Percentiles rank a stretch among this genome's conserved stretches.
phyloP scores from a whole-genome alignment of 179 eudicot genomes.

The Silene vulgaris region DNA sequence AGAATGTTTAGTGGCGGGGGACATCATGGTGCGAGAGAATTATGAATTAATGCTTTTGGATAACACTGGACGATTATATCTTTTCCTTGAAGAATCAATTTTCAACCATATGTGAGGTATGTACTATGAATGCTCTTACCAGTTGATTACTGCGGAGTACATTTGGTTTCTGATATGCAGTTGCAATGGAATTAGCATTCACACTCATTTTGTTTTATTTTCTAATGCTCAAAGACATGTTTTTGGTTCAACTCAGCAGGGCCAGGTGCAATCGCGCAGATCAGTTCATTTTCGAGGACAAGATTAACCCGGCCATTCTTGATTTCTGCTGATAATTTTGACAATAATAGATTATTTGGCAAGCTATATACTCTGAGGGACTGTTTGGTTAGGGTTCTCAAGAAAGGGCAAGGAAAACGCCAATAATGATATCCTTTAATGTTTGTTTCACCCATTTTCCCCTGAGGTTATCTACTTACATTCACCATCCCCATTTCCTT shows the following conservation, averaged over 20 bases:
- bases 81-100: not conserved
- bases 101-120: slow-evolving; percentile 17
- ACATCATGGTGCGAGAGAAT: not conserved
- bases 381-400: not conserved
- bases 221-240: not conserved
- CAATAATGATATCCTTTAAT: too few species aligned
- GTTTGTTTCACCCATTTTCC: too few species aligned
- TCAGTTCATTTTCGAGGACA: not conserved
- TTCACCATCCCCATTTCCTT: too few species aligned
- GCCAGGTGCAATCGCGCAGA: not conserved
- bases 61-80: not conserved
- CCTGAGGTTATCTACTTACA: too few species aligned
- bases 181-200: not conserved
- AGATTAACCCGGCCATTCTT: not conserved
- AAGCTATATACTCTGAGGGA: not conserved
- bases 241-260: not conserved
- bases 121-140: not conserved
- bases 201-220: not conserved
- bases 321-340: not conserved
- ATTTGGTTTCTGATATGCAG: not conserved
- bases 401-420: too few species aligned
- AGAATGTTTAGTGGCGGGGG: slow-evolving; percentile 18
- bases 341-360: not conserved
- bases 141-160: not conserved
- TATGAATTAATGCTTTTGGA: not conserved